Conservation (phyloP, 1,284 basidiomycete species). For the Trichosporon sp. region DNA sequence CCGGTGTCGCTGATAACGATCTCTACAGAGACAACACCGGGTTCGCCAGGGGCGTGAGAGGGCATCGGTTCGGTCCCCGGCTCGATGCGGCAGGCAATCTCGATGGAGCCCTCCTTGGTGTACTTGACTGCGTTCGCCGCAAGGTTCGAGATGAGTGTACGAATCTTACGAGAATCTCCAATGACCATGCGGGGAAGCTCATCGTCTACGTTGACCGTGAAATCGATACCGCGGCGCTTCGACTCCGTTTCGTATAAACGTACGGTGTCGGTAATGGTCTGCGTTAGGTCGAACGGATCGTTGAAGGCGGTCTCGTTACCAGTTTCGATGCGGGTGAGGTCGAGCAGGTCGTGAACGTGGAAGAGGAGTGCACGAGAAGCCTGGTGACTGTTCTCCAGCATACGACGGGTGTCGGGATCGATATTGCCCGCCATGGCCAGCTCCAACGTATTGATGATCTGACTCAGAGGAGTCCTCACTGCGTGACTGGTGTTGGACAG, state of each 20-base stretch:
- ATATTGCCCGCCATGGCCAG: slow-evolving; percentile 75
- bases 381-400: slow-evolving; percentile 70
- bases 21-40: slow-evolving; percentile 58
- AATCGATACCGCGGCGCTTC: slow-evolving; percentile 61
- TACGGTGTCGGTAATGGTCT: slow-evolving; percentile 66
- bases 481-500: slow-evolving; percentile 87
- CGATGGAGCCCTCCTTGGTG: slow-evolving; percentile 63
- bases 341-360: slow-evolving; percentile 81
- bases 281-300: slow-evolving; percentile 71
- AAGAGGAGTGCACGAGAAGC: slow-evolving; percentile 76
- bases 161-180: slow-evolving; percentile 69
- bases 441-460: slow-evolving; percentile 68
- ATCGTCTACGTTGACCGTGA: slow-evolving; percentile 58
- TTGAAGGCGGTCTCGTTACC: slow-evolving; percentile 75
- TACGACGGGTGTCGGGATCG: slow-evolving; percentile 72
- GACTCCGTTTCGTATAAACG: slow-evolving; percentile 62
- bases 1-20: slow-evolving; percentile 74
- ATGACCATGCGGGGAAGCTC: slow-evolving; percentile 60
- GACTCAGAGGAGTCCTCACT: slow-evolving; percentile 53
- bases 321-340: slow-evolving; percentile 74
- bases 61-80: background rate
- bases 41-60: background rate
- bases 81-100: slow-evolving; percentile 56
- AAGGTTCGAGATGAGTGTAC: slow-evolving; percentile 75
- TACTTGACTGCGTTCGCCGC: slow-evolving; percentile 82